Conservation (phyloP, 2,329 filamentous ascomycete species). For the Dactylonectria estremocensis region DNA sequence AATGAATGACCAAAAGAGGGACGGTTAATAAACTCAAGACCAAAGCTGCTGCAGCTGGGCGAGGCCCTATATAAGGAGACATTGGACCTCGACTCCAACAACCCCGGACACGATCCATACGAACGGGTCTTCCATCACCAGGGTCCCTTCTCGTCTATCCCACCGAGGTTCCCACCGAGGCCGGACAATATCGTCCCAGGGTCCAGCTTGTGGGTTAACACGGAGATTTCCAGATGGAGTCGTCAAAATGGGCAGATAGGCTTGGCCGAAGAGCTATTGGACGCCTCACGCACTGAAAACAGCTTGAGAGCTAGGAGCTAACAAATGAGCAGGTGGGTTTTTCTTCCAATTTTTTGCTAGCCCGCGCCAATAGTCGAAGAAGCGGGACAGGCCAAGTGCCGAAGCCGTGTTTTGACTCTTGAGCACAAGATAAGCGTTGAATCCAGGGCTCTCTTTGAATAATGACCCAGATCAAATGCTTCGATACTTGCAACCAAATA, state of each 20-base stretch:
- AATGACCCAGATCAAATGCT: too few relatives aligned
- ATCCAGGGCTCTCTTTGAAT: too few relatives aligned
- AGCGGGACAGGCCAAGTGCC: not conserved
- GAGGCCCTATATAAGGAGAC: not conserved
- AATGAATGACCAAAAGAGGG: constrained; percentile 15
- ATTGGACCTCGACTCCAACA: not conserved
- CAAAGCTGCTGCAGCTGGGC: not conserved
- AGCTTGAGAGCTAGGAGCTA: not conserved
- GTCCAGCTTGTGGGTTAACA: not conserved
- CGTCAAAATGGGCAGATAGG: constrained; percentile 20
- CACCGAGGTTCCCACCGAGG: not conserved
- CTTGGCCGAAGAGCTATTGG: constrained; percentile 28
- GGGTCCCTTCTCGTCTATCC: not conserved
- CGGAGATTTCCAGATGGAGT: not conserved
- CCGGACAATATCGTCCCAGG: not conserved
- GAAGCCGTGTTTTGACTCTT: not conserved
- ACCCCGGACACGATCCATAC: too few relatives aligned
- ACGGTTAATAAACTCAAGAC: not conserved
- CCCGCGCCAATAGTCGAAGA: not conserved
- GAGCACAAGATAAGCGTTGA: too few relatives aligned
- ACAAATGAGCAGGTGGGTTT: not conserved
- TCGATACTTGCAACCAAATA: too few relatives aligned
- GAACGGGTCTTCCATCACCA: not conserved
- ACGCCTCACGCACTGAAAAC: constrained; percentile 6
- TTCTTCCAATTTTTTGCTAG: not conserved